These are phyloP conservation scores for Ophiosphaerella korrae DNA, from an alignment of 2,329 filamentous ascomycete genomes.

Conservation along the genomic window DNA sequence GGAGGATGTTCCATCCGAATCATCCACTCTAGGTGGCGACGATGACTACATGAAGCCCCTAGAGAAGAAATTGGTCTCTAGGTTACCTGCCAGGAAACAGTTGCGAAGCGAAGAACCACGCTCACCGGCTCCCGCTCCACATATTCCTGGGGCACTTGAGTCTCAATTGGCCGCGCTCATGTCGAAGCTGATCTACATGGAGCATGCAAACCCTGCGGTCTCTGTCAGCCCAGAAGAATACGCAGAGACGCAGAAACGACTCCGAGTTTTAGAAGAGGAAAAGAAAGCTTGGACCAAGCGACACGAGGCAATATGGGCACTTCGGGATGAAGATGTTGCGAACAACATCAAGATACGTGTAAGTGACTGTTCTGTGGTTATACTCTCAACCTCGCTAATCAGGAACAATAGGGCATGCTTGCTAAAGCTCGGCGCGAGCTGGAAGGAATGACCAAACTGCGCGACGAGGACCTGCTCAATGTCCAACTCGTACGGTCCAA, in stretches of 20 bases:
- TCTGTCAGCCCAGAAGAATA: slow-evolving; percentile 48
- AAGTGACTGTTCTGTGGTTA: slow-evolving; percentile 1
- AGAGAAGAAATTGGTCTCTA: slow-evolving; percentile 34
- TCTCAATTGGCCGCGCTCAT: slow-evolving; percentile 45
- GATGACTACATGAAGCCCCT: slow-evolving; percentile 36
- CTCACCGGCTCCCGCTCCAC: slow-evolving; percentile 24
- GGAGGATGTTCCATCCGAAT: slow-evolving; percentile 38
- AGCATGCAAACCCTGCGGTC: slow-evolving; percentile 39
- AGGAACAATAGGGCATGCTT: slow-evolving; percentile 32
- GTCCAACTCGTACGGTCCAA: slow-evolving; percentile 47
- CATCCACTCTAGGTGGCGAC: slow-evolving; percentile 40
- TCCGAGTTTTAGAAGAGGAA: slow-evolving; percentile 45
- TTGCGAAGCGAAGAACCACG: slow-evolving; percentile 23
- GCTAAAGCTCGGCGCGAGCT: slow-evolving; percentile 48
- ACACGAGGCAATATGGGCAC: slow-evolving; percentile 49
- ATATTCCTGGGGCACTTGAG: slow-evolving; percentile 43
- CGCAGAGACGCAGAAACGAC: slow-evolving; percentile 30
- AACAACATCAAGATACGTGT: slow-evolving; percentile 51
- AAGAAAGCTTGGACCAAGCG: slow-evolving; percentile 44
- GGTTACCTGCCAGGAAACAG: slow-evolving; percentile 18
- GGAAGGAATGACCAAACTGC: slow-evolving; percentile 46
- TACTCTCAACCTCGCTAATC: background rate
- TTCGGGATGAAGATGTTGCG: slow-evolving; percentile 51
- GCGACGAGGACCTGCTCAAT: slow-evolving; percentile 51
- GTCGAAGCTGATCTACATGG: slow-evolving; percentile 46